Percentiles rank a stretch among this genome's conserved stretches.
Evolutionary conservation across 1,139 yeast species (phyloP).

Genomic region (Yamadazyma oceani): DNA sequence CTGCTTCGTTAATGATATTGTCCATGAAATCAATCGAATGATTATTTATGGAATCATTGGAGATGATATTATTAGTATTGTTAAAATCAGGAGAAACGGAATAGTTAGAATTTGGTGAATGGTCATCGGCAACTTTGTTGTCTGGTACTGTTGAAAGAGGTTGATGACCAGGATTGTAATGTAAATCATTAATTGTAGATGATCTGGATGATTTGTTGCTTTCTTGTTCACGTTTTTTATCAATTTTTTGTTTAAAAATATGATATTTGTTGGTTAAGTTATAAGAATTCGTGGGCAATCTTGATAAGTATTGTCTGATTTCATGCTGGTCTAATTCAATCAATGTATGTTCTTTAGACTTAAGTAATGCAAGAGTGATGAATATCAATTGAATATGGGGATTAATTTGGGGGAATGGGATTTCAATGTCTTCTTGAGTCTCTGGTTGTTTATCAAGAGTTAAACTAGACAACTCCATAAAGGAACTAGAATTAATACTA

Average conservation of each 20-base stretch:
- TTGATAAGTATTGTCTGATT: slow-evolving; percentile 72
- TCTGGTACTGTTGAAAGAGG: background rate
- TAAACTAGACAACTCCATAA: slow-evolving; percentile 6
- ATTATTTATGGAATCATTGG: slow-evolving; percentile 35
- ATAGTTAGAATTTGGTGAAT: slow-evolving; percentile 3
- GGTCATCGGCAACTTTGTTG: background rate
- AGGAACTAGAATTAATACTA: slow-evolving; percentile 5
- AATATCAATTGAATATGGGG: slow-evolving; percentile 80
- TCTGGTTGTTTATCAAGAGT: slow-evolving; percentile 1
- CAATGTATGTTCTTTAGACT: slow-evolving; percentile 74
- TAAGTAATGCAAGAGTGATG: slow-evolving; percentile 74
- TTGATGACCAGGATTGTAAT: background rate
- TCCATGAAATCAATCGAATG: slow-evolving; percentile 60
- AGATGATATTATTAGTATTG: slow-evolving; percentile 22
- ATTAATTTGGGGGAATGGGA: slow-evolving; percentile 69
- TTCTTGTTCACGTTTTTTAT: slow-evolving; percentile 20
- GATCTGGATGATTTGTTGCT: slow-evolving; percentile 17
- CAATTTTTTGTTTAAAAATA: slow-evolving; percentile 29
- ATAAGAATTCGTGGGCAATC: slow-evolving; percentile 48
- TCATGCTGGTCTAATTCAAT: slow-evolving; percentile 90
- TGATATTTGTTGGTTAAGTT: slow-evolving; percentile 34
- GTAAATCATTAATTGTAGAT: slow-evolving; percentile 10
- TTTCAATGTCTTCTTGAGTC: slow-evolving; percentile 16
- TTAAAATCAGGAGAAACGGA: slow-evolving; percentile 9
- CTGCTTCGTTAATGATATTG: slow-evolving; percentile 72